Percentiles rank a stretch among this genome's conserved stretches.
Evolutionary conservation across 73 alveolate genomes (phyloP).

Genomic region (Tetrahymena borealis): DNA sequence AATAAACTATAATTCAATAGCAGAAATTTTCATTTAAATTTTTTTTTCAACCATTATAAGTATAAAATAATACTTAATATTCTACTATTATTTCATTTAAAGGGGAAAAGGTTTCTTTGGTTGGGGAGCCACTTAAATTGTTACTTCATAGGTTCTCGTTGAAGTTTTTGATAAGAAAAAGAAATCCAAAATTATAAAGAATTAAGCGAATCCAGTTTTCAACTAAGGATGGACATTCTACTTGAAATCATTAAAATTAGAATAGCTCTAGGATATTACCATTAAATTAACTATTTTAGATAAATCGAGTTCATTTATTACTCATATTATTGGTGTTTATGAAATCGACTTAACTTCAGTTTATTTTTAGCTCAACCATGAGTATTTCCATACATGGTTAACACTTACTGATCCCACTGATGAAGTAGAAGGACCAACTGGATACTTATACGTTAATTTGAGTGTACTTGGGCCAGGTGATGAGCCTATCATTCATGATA

Average conservation of each 20-base stretch:
- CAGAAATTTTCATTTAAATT: neutral
- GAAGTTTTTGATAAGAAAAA: conserved; percentile 2
- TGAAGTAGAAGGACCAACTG: conserved; percentile 56
- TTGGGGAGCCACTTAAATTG: conserved; percentile 27
- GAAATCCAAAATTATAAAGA: conserved; percentile 28
- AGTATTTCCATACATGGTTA: conserved; percentile 61
- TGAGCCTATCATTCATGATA: conserved; percentile 71
- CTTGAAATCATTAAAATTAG: conserved; percentile 30
- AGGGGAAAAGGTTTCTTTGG: neutral
- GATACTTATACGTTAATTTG: conserved; percentile 46
- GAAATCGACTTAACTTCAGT: conserved; percentile 25
- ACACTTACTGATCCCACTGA: conserved; percentile 63
- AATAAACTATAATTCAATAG: neutral
- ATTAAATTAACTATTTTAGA: conserved; percentile 12
- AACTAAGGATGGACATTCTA: conserved; percentile 24
- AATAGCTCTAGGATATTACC: conserved; percentile 6
- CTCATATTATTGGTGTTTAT: conserved; percentile 34
- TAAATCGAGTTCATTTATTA: conserved; percentile 16
- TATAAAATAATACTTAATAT: too few species aligned
- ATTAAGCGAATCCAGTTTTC: conserved; percentile 22
- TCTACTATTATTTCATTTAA: neutral
- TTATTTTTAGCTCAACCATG: conserved; percentile 49
- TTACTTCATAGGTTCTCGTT: neutral
- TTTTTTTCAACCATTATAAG: too few species aligned
- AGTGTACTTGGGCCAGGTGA: conserved; percentile 75